Percentiles rank a stretch among this genome's conserved stretches.
Evolutionary conservation across 2,329 filamentous ascomycete species (phyloP).

Genomic region (Colletotrichum tabaci): DNA sequence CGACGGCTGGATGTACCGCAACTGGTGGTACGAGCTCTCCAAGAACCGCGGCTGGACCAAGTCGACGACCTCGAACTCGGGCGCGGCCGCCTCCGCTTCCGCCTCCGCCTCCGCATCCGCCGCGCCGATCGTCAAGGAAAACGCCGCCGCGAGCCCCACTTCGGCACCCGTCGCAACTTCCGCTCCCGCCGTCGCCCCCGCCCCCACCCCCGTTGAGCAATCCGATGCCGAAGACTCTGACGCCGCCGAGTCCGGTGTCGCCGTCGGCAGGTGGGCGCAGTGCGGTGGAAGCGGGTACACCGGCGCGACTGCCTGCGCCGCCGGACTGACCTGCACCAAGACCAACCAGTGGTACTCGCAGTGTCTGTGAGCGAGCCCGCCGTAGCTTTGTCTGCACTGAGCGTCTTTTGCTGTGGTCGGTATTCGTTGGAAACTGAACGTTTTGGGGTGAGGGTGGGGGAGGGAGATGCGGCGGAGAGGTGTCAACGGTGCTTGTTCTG

Average conservation of each 20-base stretch:
- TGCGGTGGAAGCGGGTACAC: slow-evolving; percentile 55
- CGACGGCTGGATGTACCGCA: slow-evolving; percentile 63
- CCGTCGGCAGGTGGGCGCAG: slow-evolving; percentile 51
- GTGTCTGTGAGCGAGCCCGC: slow-evolving; percentile 52
- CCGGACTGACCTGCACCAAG: slow-evolving; percentile 53
- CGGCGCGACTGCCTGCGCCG: slow-evolving; percentile 54
- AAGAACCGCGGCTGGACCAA: slow-evolving; percentile 47
- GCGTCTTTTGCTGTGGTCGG: not conserved
- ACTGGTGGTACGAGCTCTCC: slow-evolving; percentile 60
- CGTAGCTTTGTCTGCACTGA: not conserved
- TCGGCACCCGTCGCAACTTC: slow-evolving; percentile 1
- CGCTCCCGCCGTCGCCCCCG: not conserved
- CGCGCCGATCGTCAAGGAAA: slow-evolving; percentile 19
- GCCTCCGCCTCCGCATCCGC: not conserved
- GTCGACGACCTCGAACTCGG: not conserved
- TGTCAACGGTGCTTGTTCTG: too few species aligned
- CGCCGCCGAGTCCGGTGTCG: slow-evolving; percentile 25
- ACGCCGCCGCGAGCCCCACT: not conserved
- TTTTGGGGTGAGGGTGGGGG: too few species aligned
- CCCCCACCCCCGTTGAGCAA: not conserved
- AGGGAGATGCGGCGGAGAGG: too few species aligned
- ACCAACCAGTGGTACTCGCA: slow-evolving; percentile 59
- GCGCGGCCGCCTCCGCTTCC: not conserved
- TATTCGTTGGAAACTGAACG: too few species aligned
- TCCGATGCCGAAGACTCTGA: not conserved